phyloP scores from a whole-genome alignment of 805 yeast genomes.

The Yarrowia divulgata region DNA sequence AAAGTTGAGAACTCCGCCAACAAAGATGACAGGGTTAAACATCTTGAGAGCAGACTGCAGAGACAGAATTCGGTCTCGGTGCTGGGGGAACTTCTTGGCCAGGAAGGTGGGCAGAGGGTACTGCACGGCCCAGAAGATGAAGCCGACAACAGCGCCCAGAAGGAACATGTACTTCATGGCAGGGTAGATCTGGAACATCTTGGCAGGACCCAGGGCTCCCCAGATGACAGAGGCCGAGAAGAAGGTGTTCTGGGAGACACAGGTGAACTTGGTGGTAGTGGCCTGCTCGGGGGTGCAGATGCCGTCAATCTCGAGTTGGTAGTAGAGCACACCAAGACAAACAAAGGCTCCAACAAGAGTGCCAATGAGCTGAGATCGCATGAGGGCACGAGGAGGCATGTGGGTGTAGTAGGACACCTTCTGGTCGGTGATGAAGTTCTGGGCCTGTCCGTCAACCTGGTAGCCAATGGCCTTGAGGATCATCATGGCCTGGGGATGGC shows the following conservation, averaged over 20 bases:
- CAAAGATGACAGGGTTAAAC: conserved; percentile 56
- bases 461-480: conserved; percentile 65
- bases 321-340: conserved; percentile 48
- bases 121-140: conserved; percentile 44
- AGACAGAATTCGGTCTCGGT: conserved; percentile 40
- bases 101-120: conserved; percentile 46
- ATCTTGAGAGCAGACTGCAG: conserved; percentile 43
- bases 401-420: conserved; percentile 65
- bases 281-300: conserved; percentile 47
- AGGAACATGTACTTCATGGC: conserved; percentile 58
- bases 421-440: conserved; percentile 62
- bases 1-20: conserved; percentile 56
- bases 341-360: conserved; percentile 46
- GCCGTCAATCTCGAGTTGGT: conserved; percentile 49
- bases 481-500: conserved; percentile 63
- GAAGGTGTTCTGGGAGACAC: conserved; percentile 53
- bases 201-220: conserved; percentile 59
- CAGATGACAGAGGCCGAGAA: conserved; percentile 57
- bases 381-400: conserved; percentile 44
- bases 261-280: conserved; percentile 48
- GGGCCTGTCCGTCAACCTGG: conserved; percentile 69
- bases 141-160: conserved; percentile 51
- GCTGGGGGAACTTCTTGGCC: conserved; percentile 42
- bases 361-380: conserved; percentile 47
- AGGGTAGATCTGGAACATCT: conserved; percentile 54